Conservation (phyloP, 495 filamentous ascomycete species). For the Parathielavia hyrcaniae region DNA sequence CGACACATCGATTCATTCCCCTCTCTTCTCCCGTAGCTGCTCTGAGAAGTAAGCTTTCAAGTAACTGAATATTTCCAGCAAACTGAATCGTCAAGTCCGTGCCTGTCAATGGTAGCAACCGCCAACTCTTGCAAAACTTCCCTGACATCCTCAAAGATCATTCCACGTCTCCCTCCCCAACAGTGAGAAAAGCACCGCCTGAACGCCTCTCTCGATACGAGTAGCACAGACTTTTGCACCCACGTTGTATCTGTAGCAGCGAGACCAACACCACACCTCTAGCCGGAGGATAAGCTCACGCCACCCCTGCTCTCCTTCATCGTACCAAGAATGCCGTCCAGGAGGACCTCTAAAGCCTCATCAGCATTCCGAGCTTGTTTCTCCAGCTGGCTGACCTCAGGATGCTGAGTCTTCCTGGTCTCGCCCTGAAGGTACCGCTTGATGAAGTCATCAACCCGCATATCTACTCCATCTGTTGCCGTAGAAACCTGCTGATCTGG, state of each 20-base stretch:
- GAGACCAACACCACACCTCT: no score
- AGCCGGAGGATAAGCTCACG: no score
- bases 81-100: no score
- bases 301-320: not conserved
- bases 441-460: conserved; percentile 15
- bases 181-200: no score
- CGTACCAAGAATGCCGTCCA: conserved; percentile 4
- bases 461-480: not conserved
- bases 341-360: conserved; percentile 8
- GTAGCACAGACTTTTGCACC: not conserved
- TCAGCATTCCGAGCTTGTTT: not conserved
- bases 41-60: no score
- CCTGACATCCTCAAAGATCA: no score
- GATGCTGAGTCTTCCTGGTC: not conserved
- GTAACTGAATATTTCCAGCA: no score
- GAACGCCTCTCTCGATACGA: not conserved
- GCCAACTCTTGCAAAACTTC: no score
- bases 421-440: not conserved
- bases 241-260: not conserved
- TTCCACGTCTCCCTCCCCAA: no score
- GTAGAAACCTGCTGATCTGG: not conserved
- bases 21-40: no score
- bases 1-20: no score
- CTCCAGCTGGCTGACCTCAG: not conserved
- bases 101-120: no score